These are phyloP conservation scores for Fistulifera solaris DNA, from an alignment of 108 stramenopile genomes.

Conservation along the genomic window DNA sequence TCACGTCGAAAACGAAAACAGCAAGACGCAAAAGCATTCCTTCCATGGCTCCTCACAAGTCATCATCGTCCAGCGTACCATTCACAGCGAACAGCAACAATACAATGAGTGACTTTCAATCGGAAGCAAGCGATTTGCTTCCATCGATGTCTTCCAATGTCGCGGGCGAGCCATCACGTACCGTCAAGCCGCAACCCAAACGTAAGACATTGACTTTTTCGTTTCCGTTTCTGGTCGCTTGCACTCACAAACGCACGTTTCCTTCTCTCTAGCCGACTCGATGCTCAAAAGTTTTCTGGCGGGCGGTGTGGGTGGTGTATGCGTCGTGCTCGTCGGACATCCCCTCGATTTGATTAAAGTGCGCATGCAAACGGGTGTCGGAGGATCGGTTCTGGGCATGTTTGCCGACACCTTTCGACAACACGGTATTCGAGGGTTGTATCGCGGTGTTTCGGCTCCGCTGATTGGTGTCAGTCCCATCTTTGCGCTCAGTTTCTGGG, in stretches of 20 bases:
- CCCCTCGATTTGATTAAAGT: constrained; percentile 73
- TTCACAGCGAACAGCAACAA: no score
- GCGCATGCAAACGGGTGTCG: constrained; percentile 75
- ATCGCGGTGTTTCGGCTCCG: constrained; percentile 78
- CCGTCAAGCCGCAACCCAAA: not conserved
- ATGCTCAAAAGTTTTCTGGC: constrained; percentile 64
- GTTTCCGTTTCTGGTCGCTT: not conserved
- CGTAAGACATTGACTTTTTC: not conserved
- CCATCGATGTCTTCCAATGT: no score
- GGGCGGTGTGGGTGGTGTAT: constrained; percentile 70
- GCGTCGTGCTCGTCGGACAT: constrained; percentile 45
- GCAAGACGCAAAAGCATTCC: no score
- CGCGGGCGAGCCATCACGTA: not conserved
- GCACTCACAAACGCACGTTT: no score
- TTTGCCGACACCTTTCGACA: constrained; percentile 47
- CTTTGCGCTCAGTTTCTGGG: constrained; percentile 84
- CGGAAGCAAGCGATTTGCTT: no score
- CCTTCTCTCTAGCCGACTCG: constrained; percentile 24
- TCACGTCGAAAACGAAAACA: no score
- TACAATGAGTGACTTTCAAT: no score
- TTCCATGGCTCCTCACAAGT: no score
- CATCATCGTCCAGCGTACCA: no score
- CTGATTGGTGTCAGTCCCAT: constrained; percentile 68
- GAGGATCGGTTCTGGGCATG: constrained; percentile 53
- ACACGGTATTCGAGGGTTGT: constrained; percentile 66